Base-by-base conservation (phyloP, 2,329 filamentous ascomycete species). In the Chrysoporthe puriensis region DNA sequence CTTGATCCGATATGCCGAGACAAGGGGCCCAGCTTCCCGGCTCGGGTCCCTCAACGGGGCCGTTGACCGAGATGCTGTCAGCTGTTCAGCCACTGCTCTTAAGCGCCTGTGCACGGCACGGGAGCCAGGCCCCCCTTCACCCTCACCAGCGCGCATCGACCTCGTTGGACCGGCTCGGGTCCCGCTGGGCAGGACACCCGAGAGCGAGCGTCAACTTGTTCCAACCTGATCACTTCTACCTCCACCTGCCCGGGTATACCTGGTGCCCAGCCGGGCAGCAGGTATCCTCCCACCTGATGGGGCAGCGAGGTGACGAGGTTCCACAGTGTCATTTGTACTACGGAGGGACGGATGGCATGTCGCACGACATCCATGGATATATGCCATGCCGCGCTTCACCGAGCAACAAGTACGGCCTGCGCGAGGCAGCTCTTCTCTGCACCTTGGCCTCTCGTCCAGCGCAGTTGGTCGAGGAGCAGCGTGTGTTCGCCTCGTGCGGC, bases 31-130 rank as follows among this genome's bases (percentile, higher is more conserved):
- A 63, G 62, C 21, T 21, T 44, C 4, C 40, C 36, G 62, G 60
- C 34, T 26, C 9, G 18, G 9, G 44, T 36, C 46, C 59, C 59
- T 46, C 59, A 40, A 52, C 26, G 16, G 44, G 60, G 14, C 46
- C 8, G 42, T 58, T 21, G 62, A 40, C 54, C 40, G 40, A 44
- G 63, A 2, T 44, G 43, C 42, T 48, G 52, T 18, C 52, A 59
- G 54, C 54, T 64, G 63, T 48, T 59, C 54, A 64, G 54, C 52
- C 54, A 32, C 36, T 64, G 63, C 44, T 58, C 63, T 59, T 26
- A 40, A 54, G 43, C 54, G 42, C 40, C 54, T 59, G 52, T 63
- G 16, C 46, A 42, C n/a, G 21, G 2, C 34, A 63, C 36, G 40
- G 48, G 18, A 54, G n/a, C 61, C 13, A 32, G 40, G 3, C 11